Base-by-base conservation (phyloP, 805 yeast genomes). In the Metschnikowia continentalis region DNA sequence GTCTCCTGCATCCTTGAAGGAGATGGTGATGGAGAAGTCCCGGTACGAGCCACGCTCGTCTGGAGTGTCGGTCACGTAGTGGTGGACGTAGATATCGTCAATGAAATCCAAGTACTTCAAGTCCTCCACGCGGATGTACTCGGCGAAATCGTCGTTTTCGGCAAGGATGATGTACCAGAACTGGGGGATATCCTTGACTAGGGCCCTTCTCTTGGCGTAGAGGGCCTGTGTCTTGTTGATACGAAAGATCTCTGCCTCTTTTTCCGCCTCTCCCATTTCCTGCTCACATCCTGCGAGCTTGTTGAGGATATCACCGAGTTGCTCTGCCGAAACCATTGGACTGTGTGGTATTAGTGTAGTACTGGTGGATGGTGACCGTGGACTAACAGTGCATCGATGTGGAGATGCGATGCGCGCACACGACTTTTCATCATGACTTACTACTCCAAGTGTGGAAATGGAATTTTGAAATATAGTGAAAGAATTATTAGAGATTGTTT, bases 101-200 rank as follows among this genome's bases (percentile, higher is more conserved):
- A 91, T 78, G 44, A 68, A 66, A 60, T 90, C 97, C 44, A 90
- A 65, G 59, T 79, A 86, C 64, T 84, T 84, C 69, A 84, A 81
- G 67, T 91, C 97, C 36, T 86, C 88, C 1, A 85, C 81, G 32
- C 82, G 77, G 17, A 91, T 72, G 64, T 80, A 89, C 55, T 90
- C 96, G 14, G 88, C 85, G 63, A 92, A 87, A 56, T 88, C 96
- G 47, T 87, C 86, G 60, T 86, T 86, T 62, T 88, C 89, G 2
- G 91, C 90, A 10, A 92, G 68, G 0, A 88, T 96, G 48, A 86
- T 79, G 60, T 87, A 85, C 98, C 98, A 92, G 66, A 92, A 90
- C 55, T 80, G 80, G 1, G 91, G 90, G 40, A 90, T 79, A 3
- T 74, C 64, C 4, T 59, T 50, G 14, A 84, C 72, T n/a, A 78